Evolutionary conservation across 768 basidiomycete genomes (phyloP).

Genomic region (Lenzites betulinus): DNA sequence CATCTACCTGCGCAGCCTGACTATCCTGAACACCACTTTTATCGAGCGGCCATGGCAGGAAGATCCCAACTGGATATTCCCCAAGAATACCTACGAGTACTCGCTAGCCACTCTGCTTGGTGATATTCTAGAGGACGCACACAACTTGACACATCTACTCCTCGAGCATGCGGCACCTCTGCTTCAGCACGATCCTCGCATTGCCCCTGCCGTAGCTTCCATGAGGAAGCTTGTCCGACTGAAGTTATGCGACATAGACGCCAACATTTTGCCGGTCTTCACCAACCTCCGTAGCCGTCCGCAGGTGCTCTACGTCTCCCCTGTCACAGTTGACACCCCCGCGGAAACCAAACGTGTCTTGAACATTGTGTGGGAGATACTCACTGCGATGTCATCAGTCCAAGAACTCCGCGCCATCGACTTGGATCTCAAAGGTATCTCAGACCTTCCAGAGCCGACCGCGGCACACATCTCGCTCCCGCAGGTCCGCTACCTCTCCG

Average conservation of each 20-base stretch:
- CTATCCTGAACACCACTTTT: conserved; percentile 10
- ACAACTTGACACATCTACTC: conserved; percentile 4
- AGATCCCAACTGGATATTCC: conserved; percentile 16
- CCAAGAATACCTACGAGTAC: conserved; percentile 16
- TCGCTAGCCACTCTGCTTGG: conserved; percentile 9
- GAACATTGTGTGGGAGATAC: background rate
- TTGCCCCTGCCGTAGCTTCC: conserved; percentile 2
- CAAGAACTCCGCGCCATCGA: conserved; percentile 8
- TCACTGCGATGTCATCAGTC: background rate
- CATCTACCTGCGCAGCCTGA: conserved; percentile 10
- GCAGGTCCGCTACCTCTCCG: conserved; percentile 5
- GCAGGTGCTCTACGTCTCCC: background rate
- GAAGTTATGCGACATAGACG: conserved; percentile 9
- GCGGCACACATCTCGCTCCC: background rate
- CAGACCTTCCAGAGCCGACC: background rate
- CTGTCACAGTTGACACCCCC: background rate
- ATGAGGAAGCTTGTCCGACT: conserved; percentile 3
- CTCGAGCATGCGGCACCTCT: conserved; percentile 9
- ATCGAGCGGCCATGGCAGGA: conserved; percentile 18
- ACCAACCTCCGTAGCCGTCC: background rate
- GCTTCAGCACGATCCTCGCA: conserved; percentile 9
- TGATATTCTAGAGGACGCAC: conserved; percentile 8
- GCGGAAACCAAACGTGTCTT: conserved; percentile 1
- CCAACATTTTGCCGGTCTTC: conserved; percentile 4
- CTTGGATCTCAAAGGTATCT: conserved; percentile 10